Conservation (phyloP, 208 protist genomes). For the Wallacemonas collosoma region DNA sequence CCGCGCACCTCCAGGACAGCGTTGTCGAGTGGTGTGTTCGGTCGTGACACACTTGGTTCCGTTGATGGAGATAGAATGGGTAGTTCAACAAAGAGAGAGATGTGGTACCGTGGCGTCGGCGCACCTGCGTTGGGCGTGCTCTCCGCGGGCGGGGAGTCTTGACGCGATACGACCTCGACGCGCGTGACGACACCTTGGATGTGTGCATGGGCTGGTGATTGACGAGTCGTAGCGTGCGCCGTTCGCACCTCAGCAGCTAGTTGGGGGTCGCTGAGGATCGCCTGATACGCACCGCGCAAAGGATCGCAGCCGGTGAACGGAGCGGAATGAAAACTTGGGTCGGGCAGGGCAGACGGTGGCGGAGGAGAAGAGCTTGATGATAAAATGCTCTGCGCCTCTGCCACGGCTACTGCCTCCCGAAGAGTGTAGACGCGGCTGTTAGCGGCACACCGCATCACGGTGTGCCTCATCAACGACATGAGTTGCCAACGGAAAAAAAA, state of each 20-base stretch:
- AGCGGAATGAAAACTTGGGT: background rate
- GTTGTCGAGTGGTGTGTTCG: background rate
- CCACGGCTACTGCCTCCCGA: slow-evolving; percentile 2
- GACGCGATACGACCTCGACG: background rate
- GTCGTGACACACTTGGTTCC: background rate
- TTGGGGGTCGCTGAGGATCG: background rate
- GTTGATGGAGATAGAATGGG: background rate
- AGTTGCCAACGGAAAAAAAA: too few species aligned
- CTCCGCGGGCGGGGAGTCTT: background rate
- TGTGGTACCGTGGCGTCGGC: background rate
- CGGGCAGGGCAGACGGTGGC: background rate
- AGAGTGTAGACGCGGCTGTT: slow-evolving; percentile 4
- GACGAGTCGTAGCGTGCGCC: background rate
- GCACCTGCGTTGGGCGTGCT: background rate
- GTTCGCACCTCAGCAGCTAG: background rate
- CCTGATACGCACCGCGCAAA: slow-evolving; percentile 2
- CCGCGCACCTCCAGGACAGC: background rate
- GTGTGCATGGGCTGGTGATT: background rate
- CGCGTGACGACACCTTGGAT: background rate
- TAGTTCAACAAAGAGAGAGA: slow-evolving; percentile 4
- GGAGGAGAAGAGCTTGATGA: background rate
- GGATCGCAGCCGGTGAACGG: slow-evolving; percentile 14
- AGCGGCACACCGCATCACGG: background rate
- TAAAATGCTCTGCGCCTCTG: slow-evolving; percentile 11
- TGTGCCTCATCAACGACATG: slow-evolving; percentile 2